phyloP scores from a whole-genome alignment of 2,329 filamentous ascomycete species.

The Graphilbum ipis-grandicollis region DNA sequence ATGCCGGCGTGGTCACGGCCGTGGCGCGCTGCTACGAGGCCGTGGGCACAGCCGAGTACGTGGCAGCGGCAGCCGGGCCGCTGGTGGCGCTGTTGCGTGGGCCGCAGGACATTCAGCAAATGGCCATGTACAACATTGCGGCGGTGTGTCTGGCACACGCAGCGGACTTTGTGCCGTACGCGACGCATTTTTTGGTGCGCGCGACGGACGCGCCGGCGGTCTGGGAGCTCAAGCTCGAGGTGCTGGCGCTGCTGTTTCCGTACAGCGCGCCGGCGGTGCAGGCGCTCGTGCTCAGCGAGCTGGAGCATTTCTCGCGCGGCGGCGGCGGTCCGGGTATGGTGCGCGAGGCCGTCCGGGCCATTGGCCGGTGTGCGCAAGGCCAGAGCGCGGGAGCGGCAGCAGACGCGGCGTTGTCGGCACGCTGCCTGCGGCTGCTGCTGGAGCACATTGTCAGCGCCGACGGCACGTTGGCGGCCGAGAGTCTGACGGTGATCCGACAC shows the following conservation, averaged over 20 bases:
- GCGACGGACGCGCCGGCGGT: slow-evolving; percentile 63
- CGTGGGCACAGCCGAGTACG: slow-evolving; percentile 62
- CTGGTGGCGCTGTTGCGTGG: slow-evolving; percentile 72
- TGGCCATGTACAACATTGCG: slow-evolving; percentile 87
- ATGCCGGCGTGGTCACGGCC: slow-evolving; percentile 79
- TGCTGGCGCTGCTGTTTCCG: slow-evolving; percentile 81
- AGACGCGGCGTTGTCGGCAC: slow-evolving; percentile 39
- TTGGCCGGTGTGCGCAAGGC: slow-evolving; percentile 80
- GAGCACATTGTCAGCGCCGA: slow-evolving; percentile 80
- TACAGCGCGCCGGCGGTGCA: slow-evolving; percentile 60
- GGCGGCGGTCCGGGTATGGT: slow-evolving; percentile 64
- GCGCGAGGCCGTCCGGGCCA: slow-evolving; percentile 77
- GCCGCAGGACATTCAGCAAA: slow-evolving; percentile 71
- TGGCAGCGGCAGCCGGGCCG: slow-evolving; percentile 62
- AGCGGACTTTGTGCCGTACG: slow-evolving; percentile 69
- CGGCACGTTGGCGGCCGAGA: slow-evolving; percentile 76
- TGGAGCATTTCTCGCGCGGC: slow-evolving; percentile 79
- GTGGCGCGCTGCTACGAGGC: slow-evolving; percentile 74
- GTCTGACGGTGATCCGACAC: slow-evolving; percentile 85
- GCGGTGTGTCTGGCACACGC: slow-evolving; percentile 70
- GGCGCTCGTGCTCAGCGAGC: slow-evolving; percentile 74
- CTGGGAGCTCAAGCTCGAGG: slow-evolving; percentile 82
- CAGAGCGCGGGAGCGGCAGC: slow-evolving; percentile 23
- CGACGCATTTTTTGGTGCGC: slow-evolving; percentile 76
- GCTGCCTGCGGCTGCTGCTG: slow-evolving; percentile 70